phyloP scores from a whole-genome alignment of 768 basidiomycete genomes.

The Lepiota venenata region DNA sequence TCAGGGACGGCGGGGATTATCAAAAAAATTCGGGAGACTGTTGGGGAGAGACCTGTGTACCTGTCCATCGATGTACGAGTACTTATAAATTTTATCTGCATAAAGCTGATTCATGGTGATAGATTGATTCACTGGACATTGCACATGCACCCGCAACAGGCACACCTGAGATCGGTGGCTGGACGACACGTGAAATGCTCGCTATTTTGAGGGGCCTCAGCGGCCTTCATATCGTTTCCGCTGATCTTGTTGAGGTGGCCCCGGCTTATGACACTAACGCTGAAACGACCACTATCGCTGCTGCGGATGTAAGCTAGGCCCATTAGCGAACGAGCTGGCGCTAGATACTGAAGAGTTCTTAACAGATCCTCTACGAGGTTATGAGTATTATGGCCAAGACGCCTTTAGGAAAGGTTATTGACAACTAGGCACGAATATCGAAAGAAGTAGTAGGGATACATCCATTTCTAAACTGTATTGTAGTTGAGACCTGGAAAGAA shows the following conservation, averaged over 20 bases:
- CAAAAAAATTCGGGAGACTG: slow-evolving; percentile 73
- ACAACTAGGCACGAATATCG: no score
- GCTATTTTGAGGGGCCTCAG: slow-evolving; percentile 74
- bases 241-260: slow-evolving; percentile 82
- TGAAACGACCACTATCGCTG: background rate
- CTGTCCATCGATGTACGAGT: slow-evolving; percentile 25
- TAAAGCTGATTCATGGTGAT: no score
- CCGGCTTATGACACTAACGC: slow-evolving; percentile 61
- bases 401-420: no score
- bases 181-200: slow-evolving; percentile 80
- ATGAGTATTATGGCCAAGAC: no score
- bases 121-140: background rate
- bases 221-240: slow-evolving; percentile 73
- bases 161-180: slow-evolving; percentile 81
- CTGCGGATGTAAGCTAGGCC: no score
- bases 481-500: no score
- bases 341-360: no score
- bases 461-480: no score
- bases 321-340: no score
- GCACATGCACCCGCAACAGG: slow-evolving; percentile 35
- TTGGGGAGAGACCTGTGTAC: slow-evolving; percentile 73
- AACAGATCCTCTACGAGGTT: no score
- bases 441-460: no score
- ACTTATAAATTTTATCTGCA: no score
- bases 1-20: slow-evolving; percentile 42